These are phyloP conservation scores for Metschnikowia hibisci DNA, from an alignment of 805 yeast species.

Conservation along the genomic window DNA sequence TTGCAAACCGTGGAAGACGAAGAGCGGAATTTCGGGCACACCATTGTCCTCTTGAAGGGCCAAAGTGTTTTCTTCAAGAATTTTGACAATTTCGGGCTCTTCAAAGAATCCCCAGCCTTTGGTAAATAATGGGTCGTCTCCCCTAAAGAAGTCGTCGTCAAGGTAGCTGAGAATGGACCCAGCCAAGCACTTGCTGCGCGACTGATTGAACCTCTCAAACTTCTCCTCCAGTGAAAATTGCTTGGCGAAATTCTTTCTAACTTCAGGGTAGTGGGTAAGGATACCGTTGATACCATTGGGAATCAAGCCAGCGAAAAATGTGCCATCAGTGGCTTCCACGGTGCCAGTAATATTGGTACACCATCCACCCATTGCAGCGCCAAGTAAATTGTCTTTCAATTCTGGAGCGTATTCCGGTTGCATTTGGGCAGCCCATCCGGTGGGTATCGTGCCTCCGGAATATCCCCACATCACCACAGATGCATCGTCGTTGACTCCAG, in stretches of 20 bases:
- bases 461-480: constrained; percentile 31
- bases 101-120: constrained; percentile 6
- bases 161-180: constrained; percentile 1
- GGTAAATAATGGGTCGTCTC: constrained; percentile 6
- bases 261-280: constrained; percentile 28
- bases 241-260: constrained; percentile 5
- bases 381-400: constrained; percentile 19
- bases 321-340: constrained; percentile 23
- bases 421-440: constrained; percentile 36
- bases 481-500: constrained; percentile 22
- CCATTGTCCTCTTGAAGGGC: constrained; percentile 7
- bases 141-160: constrained; percentile 5
- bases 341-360: constrained; percentile 32
- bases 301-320: constrained; percentile 27
- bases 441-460: constrained; percentile 38
- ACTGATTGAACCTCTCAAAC: constrained; percentile 2
- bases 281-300: constrained; percentile 30
- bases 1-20: constrained; percentile 21
- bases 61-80: constrained; percentile 7
- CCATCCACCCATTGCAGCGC: constrained; percentile 37
- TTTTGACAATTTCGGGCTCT: neutral
- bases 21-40: constrained; percentile 25
- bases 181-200: constrained; percentile 2
- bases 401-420: constrained; percentile 38
- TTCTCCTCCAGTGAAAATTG: neutral